Base-by-base conservation (phyloP, 1,139 yeast species). In the Suhomyces bribrorum region DNA sequence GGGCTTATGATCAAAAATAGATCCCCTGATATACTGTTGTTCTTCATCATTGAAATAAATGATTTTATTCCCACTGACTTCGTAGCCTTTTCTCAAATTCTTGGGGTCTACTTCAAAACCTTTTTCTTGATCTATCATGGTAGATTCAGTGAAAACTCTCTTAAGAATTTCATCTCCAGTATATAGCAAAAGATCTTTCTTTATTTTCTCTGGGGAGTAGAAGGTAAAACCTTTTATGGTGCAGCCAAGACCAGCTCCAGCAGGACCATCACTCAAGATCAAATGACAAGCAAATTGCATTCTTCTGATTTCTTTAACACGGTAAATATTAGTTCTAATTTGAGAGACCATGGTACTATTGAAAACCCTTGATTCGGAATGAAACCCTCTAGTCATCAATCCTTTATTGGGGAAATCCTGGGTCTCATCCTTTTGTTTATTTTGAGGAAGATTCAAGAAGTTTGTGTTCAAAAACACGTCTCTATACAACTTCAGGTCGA, bases 171-270 rank as follows among this genome's bases (percentile, higher is more conserved):
- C 83, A 4, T 74, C 77, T 34, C 73, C 68, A 27, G 77, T 77
- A 55, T 78, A 80, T 14, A 49, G 36, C 30, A 14, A 83, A 46
- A 38, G 55, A 53, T 34, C 61, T 49, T 71, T 65, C 20, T 71
- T 65, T 1, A 77, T 56, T 32, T 66, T 70, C 44, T 82, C 84
- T 38, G 76, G 79, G 12, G 73, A 66, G 47, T 74, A 77, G n/a
- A 86, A 66, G 0, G 84, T 64, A 52, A 81, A 86, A 0, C 95
- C 97, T 49, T 77, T 79, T 1, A 89, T 69, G 0, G 88, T 83
- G 35, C 92, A 75, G 0, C 74, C 71, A 12, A 88, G 47, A 1
- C 66, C 62, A 2, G 81, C 79, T 45, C 61, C 66, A 7, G 59
- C 39, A 0, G 49, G 55, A 6, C 69, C 70, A 48, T 72, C 75